These are phyloP conservation scores for Ophiosphaerella herpotricha DNA, from an alignment of 2,329 filamentous ascomycete genomes.

Conservation along the genomic window DNA sequence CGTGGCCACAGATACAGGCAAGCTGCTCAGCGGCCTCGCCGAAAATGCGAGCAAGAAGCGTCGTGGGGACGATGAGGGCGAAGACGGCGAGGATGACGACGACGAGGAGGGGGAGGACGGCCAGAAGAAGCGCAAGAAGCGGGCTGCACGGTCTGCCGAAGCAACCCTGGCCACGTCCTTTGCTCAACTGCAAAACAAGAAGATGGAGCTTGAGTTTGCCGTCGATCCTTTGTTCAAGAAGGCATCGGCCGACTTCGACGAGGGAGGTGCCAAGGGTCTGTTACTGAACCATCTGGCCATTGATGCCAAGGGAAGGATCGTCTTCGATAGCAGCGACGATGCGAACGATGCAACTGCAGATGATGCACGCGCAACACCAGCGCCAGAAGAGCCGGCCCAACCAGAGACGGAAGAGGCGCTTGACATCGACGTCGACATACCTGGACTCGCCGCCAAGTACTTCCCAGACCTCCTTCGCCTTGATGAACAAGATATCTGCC, in stretches of 20 bases:
- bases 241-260: slow-evolving; percentile 96
- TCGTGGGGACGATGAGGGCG: slow-evolving; percentile 42
- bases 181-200: slow-evolving; percentile 87
- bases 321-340: slow-evolving; percentile 98
- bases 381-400: slow-evolving; percentile 44
- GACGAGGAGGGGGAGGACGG: slow-evolving; percentile 63
- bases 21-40: slow-evolving; percentile 88
- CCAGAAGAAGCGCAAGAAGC: slow-evolving; percentile 71
- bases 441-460: slow-evolving; percentile 75
- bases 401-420: slow-evolving; percentile 49
- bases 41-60: slow-evolving; percentile 72
- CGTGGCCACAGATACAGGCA: slow-evolving; percentile 95
- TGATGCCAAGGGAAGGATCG: slow-evolving; percentile 86
- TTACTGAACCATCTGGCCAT: slow-evolving; percentile 97
- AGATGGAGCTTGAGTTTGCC: slow-evolving; percentile 94
- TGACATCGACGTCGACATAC: slow-evolving; percentile 78
- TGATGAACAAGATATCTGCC: slow-evolving; percentile 89
- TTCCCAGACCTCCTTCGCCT: slow-evolving; percentile 79
- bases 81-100: slow-evolving; percentile 65
- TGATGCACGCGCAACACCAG: slow-evolving; percentile 51
- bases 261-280: slow-evolving; percentile 93
- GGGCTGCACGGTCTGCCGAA: slow-evolving; percentile 83
- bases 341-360: slow-evolving; percentile 58
- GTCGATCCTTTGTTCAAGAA: slow-evolving; percentile 99
- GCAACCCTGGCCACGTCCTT: slow-evolving; percentile 92